Evolutionary conservation across 371 early-diverging fungal species (phyloP), one percentile per base, ranked within the genome.

Genomic region (Gilbertella persicaria): DNA sequence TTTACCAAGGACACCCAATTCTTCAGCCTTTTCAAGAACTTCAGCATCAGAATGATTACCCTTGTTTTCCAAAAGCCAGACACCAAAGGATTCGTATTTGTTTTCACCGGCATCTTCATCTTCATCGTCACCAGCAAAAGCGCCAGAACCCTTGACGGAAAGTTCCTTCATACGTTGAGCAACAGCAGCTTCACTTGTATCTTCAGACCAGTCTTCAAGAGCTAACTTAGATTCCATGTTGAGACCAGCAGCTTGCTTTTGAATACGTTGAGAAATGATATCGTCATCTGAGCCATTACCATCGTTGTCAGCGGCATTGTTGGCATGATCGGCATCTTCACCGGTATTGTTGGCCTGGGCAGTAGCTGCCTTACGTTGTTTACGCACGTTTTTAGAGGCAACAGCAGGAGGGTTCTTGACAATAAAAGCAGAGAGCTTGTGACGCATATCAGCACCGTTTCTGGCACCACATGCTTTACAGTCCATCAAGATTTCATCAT

Each of bases 401-500:
- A 66, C 64, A 19, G 76, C 84, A 46, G 97, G 97, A 41, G 96
- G 96, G 78, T 97, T 89, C 81, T 94, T 95, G 61, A 93, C 55
- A 64, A 98, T 96, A 64, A 71, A 98, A 14, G 93, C 85, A 45
- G 88, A 75, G 49, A 97, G 81, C 67, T 92, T 91, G 70, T 98
- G 98, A 41, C 87, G 80, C 83, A 91, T 93, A 59, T 96, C 97
- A 25, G 88, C 94, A 49, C 80, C 73, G 53, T 82, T 83, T 71
- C 87, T 79, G 55, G 90, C 82, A 55, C 99, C 99, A 66, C 99
- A 98, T 2, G 99, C 99, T 58, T 89, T 90, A 77, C 97, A 91
- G 56, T 86, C 84, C 71, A 89, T 83, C 40, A 50, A 38, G 30
- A 66, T 53, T 35, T 58, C 54, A 28, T 61, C 60, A 29, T 57